Evolutionary conservation across 2,329 filamentous ascomycete species (phyloP), one percentile per base, ranked within the genome.

Genomic region (Niveomyces coronatus): DNA sequence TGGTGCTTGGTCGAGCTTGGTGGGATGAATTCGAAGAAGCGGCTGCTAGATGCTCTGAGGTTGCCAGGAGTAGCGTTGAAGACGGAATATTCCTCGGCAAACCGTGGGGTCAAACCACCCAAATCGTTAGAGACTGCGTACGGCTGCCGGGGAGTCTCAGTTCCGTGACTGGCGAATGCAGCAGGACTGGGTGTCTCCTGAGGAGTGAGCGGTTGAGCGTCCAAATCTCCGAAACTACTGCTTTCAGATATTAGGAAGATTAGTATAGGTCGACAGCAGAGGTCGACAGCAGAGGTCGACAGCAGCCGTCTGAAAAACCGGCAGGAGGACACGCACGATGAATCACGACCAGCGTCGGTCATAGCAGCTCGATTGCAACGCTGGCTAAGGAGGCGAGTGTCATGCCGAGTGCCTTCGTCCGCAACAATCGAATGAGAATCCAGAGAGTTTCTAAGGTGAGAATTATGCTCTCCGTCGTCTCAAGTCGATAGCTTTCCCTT

Each of bases 21-120:
- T 49, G 57, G 46, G 51, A 52, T 49, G 49, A 67, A 66, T 47
- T 70, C 68, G 46, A 58, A 49, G 51, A 71, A 74, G 11, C 58
- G 53, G 41, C 54, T 27, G 40, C 64, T 60, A 30, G 60, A 55
- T 37, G 62, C 67, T 49, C 62, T 63, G 39, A 77, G 61, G 51
- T 76, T 74, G 33, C 71, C 74, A 13, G 75, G 75, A 8, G 74
- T 77, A n/a, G 68, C 62, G 58, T 76, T 75, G 62, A 79, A 79
- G 50, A 79, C 73, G 45, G 74, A 76, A 50, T 76, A 79, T 46
- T 79, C 74, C 52, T 79, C 73, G 46, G 74, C 73, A 60, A 77
- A 79, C 41, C 66, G 67, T 53, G 75, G 74, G 31, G 74, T 79
- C 68, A 70, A 74, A 47, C 66, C 65, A 47, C 63, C 61, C 37